phyloP scores from a whole-genome alignment of 2,329 filamentous ascomycete genomes.

The Aspergillus puulaauensis region DNA sequence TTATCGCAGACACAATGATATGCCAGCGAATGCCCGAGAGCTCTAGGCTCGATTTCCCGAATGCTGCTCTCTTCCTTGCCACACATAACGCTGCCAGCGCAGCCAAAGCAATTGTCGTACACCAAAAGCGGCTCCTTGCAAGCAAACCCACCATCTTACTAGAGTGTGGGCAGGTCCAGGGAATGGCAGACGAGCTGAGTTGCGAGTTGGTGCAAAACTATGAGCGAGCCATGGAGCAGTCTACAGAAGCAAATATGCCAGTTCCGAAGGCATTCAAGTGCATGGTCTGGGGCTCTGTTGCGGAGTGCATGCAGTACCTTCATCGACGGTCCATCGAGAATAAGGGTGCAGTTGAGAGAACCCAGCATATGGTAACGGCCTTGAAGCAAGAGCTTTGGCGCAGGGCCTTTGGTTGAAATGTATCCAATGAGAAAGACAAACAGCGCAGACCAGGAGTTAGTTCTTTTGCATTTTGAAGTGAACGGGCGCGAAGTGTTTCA shows the following conservation, averaged over 20 bases:
- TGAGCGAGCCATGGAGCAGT: not conserved
- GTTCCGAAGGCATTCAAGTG: constrained; percentile 51
- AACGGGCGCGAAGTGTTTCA: too few relatives aligned
- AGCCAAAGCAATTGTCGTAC: constrained; percentile 39
- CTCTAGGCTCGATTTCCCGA: constrained; percentile 20
- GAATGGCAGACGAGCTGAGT: constrained; percentile 88
- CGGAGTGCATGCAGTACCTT: constrained; percentile 54
- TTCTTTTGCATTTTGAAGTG: too few relatives aligned
- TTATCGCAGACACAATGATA: constrained; percentile 50
- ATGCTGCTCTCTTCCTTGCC: constrained; percentile 51
- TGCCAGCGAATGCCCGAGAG: constrained; percentile 32
- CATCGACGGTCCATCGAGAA: constrained; percentile 69
- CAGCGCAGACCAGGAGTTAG: too few relatives aligned
- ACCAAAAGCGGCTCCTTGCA: constrained; percentile 26
- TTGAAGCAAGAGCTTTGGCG: constrained; percentile 38
- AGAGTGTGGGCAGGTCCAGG: constrained; percentile 73
- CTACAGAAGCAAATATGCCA: not conserved
- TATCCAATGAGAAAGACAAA: too few relatives aligned
- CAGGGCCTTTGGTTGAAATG: too few relatives aligned
- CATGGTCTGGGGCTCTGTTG: constrained; percentile 54
- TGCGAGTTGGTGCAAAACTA: constrained; percentile 44
- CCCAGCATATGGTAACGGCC: constrained; percentile 60
- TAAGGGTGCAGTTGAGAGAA: constrained; percentile 66
- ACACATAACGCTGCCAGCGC: constrained; percentile 54
- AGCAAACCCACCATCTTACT: constrained; percentile 41